phyloP scores from a whole-genome alignment of 2,329 filamentous ascomycete genomes.

The Calonectria honghensis region DNA sequence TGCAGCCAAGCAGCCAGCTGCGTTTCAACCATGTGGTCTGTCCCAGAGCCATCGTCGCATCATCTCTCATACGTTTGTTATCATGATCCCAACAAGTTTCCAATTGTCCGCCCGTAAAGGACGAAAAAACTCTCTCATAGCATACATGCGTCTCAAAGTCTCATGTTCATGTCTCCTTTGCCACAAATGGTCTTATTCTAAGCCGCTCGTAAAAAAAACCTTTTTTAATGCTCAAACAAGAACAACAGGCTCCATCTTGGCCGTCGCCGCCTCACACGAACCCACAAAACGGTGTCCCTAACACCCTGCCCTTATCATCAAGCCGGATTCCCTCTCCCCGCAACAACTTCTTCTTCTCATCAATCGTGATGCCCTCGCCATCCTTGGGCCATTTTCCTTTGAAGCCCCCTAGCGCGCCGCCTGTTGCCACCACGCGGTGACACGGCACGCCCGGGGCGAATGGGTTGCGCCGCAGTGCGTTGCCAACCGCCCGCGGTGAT shows the following conservation, averaged over 20 bases:
- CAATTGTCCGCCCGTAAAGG: slow-evolving; percentile 8
- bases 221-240: not conserved
- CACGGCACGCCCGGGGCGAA: slow-evolving; percentile 90
- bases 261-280: slow-evolving; percentile 41
- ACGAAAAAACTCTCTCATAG: slow-evolving; percentile 13
- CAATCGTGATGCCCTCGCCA: slow-evolving; percentile 77
- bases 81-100: slow-evolving; percentile 33
- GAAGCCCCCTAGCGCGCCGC: slow-evolving; percentile 82
- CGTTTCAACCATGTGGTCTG: slow-evolving; percentile 33
- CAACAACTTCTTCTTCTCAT: slow-evolving; percentile 78
- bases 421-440: slow-evolving; percentile 85
- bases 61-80: slow-evolving; percentile 41
- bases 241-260: not conserved
- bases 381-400: slow-evolving; percentile 79
- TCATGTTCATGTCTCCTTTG: slow-evolving; percentile 7
- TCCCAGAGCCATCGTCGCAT: slow-evolving; percentile 31
- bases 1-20: slow-evolving; percentile 24
- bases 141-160: slow-evolving; percentile 21
- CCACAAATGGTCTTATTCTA: not conserved
- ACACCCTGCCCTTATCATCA: slow-evolving; percentile 74
- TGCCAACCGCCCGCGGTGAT: slow-evolving; percentile 85
- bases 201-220: slow-evolving; percentile 4
- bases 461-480: slow-evolving; percentile 85
- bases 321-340: slow-evolving; percentile 79
- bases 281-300: slow-evolving; percentile 71